Evolutionary conservation across 129 eudicot genomes (phyloP), one percentile per base, ranked within the genome.

Genomic region (Pulicaria dysenterica): DNA sequence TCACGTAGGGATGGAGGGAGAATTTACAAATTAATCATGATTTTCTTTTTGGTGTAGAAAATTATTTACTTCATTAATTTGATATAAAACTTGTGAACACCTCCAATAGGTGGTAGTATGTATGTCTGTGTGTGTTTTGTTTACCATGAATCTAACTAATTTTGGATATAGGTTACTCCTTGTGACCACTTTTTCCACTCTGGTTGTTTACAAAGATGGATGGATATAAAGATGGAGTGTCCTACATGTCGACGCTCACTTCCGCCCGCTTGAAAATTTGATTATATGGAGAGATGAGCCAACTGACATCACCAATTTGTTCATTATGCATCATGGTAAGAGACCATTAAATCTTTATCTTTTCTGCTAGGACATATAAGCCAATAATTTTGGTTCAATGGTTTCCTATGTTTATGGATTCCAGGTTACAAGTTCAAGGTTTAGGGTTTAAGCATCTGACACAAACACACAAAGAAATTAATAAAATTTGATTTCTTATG

Each of bases 141-240:
- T 46, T 8, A 46, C 49, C 49, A 17, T 48, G 8, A 75, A 51
- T 41, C 13, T 56, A 58, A 79, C 54, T 13, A 69, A 14, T 8
- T 54, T 67, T 56, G 11, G 44, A 13, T 75, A 17, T 68, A 94
- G 98, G 97, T 90, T 58, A 94, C 98, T 37, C 98, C 98, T 14
- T 94, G 98, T 53, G 98, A 94, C 73, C 98, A 94, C 83, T 90
- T 86, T 87, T 94, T 94, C 86, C 98, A 94, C 83, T 84, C 97
- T 34, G 89, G 96, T 45, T 94, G 98, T 66, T 84, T 94, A 75
- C 98, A 90, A 86, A 84, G 97, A 80, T 94, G 98, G 98, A 94
- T 94, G 98, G 98, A 94, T 78, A 82, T 94, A 67, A 94, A 94
- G 60, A 94, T 94, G 98, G 98, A 90, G 86, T 94, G 98, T 82